Conservation (phyloP, 2,329 filamentous ascomycete species). For the Epicoccum nigrum region DNA sequence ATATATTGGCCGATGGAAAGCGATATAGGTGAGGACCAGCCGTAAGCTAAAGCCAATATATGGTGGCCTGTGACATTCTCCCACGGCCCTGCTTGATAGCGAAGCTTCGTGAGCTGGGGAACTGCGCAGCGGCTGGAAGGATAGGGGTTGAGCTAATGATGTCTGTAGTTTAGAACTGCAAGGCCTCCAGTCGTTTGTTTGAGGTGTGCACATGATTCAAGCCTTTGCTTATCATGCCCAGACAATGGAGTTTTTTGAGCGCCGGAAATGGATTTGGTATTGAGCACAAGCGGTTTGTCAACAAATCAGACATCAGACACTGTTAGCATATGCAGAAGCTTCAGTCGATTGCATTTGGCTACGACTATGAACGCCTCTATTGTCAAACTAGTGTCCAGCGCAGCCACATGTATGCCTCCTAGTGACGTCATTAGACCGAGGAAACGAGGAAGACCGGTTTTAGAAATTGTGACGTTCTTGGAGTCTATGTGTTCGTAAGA, state of each 20-base stretch:
- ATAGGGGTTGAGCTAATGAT: background rate
- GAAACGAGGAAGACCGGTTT: slow-evolving; percentile 1
- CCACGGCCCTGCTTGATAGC: background rate
- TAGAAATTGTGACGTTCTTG: background rate
- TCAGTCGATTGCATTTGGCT: background rate
- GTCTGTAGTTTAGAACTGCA: background rate
- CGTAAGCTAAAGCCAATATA: background rate
- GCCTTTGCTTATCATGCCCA: background rate
- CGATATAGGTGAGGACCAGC: background rate
- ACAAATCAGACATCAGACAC: background rate
- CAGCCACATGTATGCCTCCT: background rate
- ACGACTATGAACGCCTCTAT: background rate
- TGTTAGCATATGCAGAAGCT: slow-evolving; percentile 1
- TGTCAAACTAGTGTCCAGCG: background rate
- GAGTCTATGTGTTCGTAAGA: no score
- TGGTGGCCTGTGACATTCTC: background rate
- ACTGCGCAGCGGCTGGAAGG: background rate
- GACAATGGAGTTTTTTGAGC: background rate
- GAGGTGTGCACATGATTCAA: background rate
- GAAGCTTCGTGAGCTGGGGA: background rate
- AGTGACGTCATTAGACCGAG: background rate
- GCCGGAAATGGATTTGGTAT: background rate
- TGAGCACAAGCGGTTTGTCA: background rate
- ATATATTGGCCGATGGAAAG: background rate
- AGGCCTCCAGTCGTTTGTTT: background rate